Base-by-base conservation (phyloP, 305 asterid genomes). In the Vinca major region DNA sequence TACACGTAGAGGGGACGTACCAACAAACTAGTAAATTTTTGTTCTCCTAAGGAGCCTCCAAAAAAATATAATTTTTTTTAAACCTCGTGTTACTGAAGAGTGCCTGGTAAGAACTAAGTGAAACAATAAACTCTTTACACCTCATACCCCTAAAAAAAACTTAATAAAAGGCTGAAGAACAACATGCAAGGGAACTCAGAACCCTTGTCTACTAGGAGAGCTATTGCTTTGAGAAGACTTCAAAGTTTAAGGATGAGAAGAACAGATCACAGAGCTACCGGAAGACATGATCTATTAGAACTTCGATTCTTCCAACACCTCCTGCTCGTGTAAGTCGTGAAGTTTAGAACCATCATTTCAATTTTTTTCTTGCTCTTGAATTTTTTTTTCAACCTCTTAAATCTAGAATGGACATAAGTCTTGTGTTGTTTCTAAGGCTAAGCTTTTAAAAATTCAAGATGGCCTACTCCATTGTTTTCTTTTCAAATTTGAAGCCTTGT, bases 261-360 rank as follows among this genome's bases (percentile, higher is more conserved):
- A 57, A 55, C 37, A 68, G 33, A 43, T 0, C 11, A 41, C 0
- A 7, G 45, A 55, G 37, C 3, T 11, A 63, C 13, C 0, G 36
- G 0, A 2, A 2, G 52, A 41, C 37, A 17, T n/a, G 49, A 2
- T n/a, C 33, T 5, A 0, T 7, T 1, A 44, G 50, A 45, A 43
- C 56, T 19, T 56, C 56, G 0, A 16, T 56, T 12, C 72, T 65
- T 3, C 72, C 65, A 12, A 45, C 65, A 7, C 65, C 72, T 0
- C 72, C 56, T 68, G n/a, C 65, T 56, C 56, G 55, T 20, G 56
- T 68, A 56, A 4, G 71, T 4, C 3, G 1, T 26, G 33, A 26
- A 26, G 33, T 41, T 41, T 41, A 41, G 8, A 41, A 4, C 45
- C 33, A 26, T 26, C 33, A 26, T 26, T 26, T 26, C 33, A 26